phyloP scores from a whole-genome alignment of 106 monocot species.

The Platanthera zijinensis region DNA sequence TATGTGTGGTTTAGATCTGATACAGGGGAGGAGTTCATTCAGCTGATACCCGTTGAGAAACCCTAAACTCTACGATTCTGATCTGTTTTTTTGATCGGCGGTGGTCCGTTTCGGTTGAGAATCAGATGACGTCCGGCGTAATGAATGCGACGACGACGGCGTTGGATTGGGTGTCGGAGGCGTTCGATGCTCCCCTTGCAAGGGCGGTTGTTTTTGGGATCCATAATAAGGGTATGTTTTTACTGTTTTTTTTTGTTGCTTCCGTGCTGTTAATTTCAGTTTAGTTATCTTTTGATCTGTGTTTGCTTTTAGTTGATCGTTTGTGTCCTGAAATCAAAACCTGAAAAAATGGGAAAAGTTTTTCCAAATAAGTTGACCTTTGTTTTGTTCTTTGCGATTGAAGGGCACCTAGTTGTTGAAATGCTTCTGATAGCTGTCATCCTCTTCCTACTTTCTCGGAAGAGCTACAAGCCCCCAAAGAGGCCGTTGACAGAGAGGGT shows the following conservation, averaged over 20 bases:
- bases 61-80: not conserved
- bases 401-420: conserved; percentile 84
- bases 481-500: conserved; percentile 77
- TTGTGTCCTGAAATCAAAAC: not conserved
- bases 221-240: conserved; percentile 52
- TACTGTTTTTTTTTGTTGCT: not conserved
- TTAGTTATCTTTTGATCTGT: not conserved
- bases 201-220: conserved; percentile 74
- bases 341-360: not conserved
- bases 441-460: conserved; percentile 62
- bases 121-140: conserved; percentile 33
- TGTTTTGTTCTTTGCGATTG: conserved; percentile 17
- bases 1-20: not conserved
- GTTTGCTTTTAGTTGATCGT: not conserved
- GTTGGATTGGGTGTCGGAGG: conserved; percentile 42
- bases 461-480: conserved; percentile 88
- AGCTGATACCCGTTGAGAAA: not conserved
- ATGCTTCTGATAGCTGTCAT: conserved; percentile 65
- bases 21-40: not conserved
- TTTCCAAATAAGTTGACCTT: not conserved
- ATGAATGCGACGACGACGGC: conserved; percentile 38
- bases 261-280: not conserved
- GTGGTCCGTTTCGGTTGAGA: not conserved
- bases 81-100: not conserved
- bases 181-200: conserved; percentile 53